Evolutionary conservation across 805 yeast genomes (phyloP).

Genomic region (Candida wancherniae): DNA sequence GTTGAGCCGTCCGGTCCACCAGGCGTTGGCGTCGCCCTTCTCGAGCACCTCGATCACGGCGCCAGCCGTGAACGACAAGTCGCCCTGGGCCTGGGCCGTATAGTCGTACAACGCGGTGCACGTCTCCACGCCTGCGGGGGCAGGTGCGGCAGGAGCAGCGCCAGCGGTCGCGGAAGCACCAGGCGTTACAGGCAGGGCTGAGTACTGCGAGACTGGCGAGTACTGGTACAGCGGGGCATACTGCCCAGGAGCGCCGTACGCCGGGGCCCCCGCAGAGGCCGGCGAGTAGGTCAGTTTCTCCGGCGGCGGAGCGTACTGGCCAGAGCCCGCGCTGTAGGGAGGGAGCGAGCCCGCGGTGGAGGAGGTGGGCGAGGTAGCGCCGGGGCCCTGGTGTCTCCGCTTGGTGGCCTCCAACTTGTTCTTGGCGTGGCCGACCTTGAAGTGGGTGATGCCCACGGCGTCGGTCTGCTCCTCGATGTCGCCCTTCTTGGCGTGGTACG

Average conservation of each 20-base stretch:
- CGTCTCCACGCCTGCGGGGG: conserved; percentile 33
- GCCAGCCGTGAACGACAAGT: conserved; percentile 82
- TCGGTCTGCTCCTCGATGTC: conserved; percentile 87
- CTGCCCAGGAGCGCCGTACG: conserved; percentile 10
- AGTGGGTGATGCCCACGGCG: conserved; percentile 83
- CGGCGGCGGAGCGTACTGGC: conserved; percentile 11
- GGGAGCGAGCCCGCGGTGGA: conserved; percentile 26
- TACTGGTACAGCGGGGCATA: conserved; percentile 19
- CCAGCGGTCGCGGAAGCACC: conserved; percentile 12
- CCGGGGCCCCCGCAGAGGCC: conserved; percentile 10
- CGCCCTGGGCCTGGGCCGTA: conserved; percentile 90
- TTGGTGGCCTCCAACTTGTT: conserved; percentile 77
- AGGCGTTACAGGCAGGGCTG: conserved; percentile 13
- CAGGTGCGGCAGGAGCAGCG: conserved; percentile 23
- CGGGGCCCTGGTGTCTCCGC: conserved; percentile 57
- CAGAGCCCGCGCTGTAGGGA: conserved; percentile 32
- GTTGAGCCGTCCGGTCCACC: conserved; percentile 94
- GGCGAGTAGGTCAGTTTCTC: conserved; percentile 12
- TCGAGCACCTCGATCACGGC: conserved; percentile 78
- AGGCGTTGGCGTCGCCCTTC: conserved; percentile 85
- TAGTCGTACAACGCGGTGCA: conserved; percentile 92
- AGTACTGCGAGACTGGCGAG: conserved; percentile 19
- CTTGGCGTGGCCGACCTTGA: conserved; percentile 85
- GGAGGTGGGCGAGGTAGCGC: conserved; percentile 21
- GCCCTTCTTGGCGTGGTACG: conserved; percentile 78